Evolutionary conservation across 2,329 filamentous ascomycete genomes (phyloP), one percentile per base, ranked within the genome.

Genomic region (Ophiostoma ips): DNA sequence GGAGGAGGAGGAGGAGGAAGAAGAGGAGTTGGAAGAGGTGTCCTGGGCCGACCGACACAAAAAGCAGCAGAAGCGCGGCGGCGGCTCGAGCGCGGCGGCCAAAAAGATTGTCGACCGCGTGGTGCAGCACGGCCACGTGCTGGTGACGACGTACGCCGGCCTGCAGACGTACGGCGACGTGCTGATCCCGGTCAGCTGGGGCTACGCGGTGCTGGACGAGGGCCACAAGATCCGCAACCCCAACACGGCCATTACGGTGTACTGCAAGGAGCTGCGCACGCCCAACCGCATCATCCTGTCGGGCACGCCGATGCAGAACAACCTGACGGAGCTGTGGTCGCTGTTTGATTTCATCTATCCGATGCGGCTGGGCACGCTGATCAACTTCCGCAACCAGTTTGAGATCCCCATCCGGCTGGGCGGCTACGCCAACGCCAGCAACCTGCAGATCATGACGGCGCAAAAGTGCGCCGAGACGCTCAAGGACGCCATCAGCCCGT

Each of bases 221-320:
- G 92, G 94, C 3, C 94, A 98, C 67, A 95, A 95, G 65, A 98
- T 98, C 58, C 83, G 92, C 36, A 98, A 98, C 58, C 92, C 92
- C 0, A 94, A 96, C 59, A 88, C 92, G 0, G 83, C 86, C 7
- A 92, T 98, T 55, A 95, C 94, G 0, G 86, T 96, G 48, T 86
- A 88, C 56, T 95, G 88, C 72, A 98, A 98, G 63, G 87, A 95
- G 63, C 69, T 98, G 11, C 82, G 84, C 33, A 98, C 92, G 0
- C 77, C 85, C 0, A 92, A 96, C 59, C 79, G 94, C 19, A 75
- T 96, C 55, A 96, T 98, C 52, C 71, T 98, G 1, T 96, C 94
- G 0, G 92, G 92, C 5, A 98, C 92, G 0, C 94, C 94, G 0
- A 94, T 98, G 72, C 94, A 98, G 64, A 98, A 98, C 64, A 96